These are phyloP conservation scores for Anacardium occidentale DNA, from an alignment of 345 rosid genomes.

Conservation along the genomic window DNA sequence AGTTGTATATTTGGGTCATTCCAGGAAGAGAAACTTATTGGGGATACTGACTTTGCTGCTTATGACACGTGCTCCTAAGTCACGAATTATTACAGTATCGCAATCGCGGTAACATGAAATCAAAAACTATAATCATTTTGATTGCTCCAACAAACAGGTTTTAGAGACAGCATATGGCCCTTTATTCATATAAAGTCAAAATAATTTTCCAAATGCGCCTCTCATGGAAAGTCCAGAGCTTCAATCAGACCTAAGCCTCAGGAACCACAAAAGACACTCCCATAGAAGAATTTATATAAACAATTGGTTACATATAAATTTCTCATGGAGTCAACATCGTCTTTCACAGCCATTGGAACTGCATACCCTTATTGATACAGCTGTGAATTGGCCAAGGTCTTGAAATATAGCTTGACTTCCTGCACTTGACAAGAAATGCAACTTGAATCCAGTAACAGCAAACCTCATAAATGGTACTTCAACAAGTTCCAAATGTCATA, in stretches of 20 bases:
- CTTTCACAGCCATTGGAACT: constrained; percentile 1
- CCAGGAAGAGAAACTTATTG: not conserved
- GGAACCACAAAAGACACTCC: too few species aligned
- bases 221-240: too few species aligned
- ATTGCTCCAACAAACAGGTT: too few species aligned
- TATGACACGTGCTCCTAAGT: not conserved
- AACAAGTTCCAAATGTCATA: constrained; percentile 13
- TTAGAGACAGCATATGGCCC: too few species aligned
- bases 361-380: constrained; percentile 75
- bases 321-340: not conserved
- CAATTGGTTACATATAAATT: not conserved
- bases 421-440: constrained; percentile 38
- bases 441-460: constrained; percentile 20
- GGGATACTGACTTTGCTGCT: not conserved
- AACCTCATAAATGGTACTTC: constrained; percentile 11
- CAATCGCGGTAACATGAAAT: not conserved
- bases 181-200: too few species aligned
- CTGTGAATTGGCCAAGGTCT: constrained; percentile 71
- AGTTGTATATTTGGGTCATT: not conserved
- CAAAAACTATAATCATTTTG: not conserved
- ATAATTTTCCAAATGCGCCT: too few species aligned
- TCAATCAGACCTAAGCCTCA: too few species aligned
- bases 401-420: constrained; percentile 87
- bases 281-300: not conserved
- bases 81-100: not conserved